Base-by-base conservation (phyloP, 805 yeast species). In the Pichia manshurica region DNA sequence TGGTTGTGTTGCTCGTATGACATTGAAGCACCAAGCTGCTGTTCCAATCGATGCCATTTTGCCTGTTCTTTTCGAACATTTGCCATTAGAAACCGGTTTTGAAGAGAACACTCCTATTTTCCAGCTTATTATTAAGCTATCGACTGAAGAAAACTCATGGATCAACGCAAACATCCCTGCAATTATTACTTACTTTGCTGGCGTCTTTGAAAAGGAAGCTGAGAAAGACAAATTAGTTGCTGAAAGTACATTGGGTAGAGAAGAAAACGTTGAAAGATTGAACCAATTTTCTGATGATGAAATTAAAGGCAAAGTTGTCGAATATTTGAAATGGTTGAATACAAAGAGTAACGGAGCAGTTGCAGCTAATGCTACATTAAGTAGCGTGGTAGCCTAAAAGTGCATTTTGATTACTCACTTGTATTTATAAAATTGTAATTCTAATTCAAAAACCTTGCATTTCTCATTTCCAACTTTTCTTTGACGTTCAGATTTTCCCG, bases 1-100 rank as follows among this genome's bases (percentile, higher is more conserved):
- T 66, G 99, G 99, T 39, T 93, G 98, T 77, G 96, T 90, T 49
- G 90, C 96, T 16, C 81, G 99, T 69, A 75, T 93, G 86, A 78
- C 86, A 13, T 71, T 87, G 65, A 82, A 84, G 63, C 77, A 85
- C 64, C 81, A 79, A 58, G 69, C 68, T 34, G 76, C 84, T 33
- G 81, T 90, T 56, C 97, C 97, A 51, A 68, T 88, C 55, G 80
- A 76, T 50, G 89, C 81, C 47, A 78, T 91, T 38, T 71, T 85
- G 20, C 95, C 96, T 43, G 77, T 74, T 21, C 73, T 93, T 60
- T 70, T 90, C 52, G 69, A 74, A 44, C 91, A 85, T 59, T 75
- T 93, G 61, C 99, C 99, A 44, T 77, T 93, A 62, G 78, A 81
- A 62, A 81, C 89, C 46, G 97, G 90, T 2, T 84, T 77, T 54